Conservation (phyloP, 2,329 filamentous ascomycete genomes). For the Cercospora nicotianae region DNA sequence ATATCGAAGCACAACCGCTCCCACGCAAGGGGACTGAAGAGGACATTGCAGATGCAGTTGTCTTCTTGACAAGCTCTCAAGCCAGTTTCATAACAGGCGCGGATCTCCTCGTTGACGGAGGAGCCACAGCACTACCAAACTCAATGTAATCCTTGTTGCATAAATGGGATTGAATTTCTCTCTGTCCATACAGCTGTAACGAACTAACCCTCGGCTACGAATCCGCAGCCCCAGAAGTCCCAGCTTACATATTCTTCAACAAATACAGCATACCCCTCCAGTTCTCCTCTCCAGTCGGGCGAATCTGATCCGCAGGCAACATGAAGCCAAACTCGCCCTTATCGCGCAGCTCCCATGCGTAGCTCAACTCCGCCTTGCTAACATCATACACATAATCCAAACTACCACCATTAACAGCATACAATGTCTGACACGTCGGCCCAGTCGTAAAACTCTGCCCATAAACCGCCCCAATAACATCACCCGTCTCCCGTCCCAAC, state of each 20-base stretch:
- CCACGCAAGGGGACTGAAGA: slow-evolving; percentile 51
- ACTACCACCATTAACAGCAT: slow-evolving; percentile 36
- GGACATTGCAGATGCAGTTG: slow-evolving; percentile 43
- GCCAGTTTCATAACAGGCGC: slow-evolving; percentile 11
- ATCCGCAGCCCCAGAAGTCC: neutral
- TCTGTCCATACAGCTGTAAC: no score
- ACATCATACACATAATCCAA: slow-evolving; percentile 19
- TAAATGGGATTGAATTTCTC: no score
- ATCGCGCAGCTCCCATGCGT: slow-evolving; percentile 14
- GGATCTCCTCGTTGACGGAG: slow-evolving; percentile 16
- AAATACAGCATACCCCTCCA: slow-evolving; percentile 3
- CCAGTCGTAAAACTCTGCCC: slow-evolving; percentile 29
- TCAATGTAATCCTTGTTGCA: no score
- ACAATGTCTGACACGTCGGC: slow-evolving; percentile 54
- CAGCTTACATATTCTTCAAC: slow-evolving; percentile 5
- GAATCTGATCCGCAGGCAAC: neutral
- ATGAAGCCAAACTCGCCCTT: slow-evolving; percentile 5
- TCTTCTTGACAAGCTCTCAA: slow-evolving; percentile 35
- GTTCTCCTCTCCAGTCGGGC: neutral
- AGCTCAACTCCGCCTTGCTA: slow-evolving; percentile 15
- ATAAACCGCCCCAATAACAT: slow-evolving; percentile 58
- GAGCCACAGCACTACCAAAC: neutral
- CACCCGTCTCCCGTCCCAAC: slow-evolving; percentile 52
- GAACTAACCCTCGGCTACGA: no score
- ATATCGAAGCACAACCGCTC: slow-evolving; percentile 48